Evolutionary conservation across 2,329 filamentous ascomycete genomes (phyloP), one percentile per base, ranked within the genome.

Genomic region (Rutstroemia sp.): DNA sequence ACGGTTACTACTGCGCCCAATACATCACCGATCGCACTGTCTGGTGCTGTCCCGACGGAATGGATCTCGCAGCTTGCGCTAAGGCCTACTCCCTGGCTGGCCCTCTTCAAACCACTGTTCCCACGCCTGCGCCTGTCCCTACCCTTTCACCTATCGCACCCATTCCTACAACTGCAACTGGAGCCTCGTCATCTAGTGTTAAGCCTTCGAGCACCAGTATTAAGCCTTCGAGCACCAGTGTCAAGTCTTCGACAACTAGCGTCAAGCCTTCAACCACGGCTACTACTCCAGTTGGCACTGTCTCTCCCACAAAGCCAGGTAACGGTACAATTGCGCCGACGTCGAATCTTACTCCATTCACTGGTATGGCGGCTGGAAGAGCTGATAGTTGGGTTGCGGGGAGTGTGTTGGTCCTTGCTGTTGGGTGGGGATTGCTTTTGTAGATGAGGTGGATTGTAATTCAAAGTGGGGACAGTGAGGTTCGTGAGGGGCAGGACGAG

Each of bases 1-100:
- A 57, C 27, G 54, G 42, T 16, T 86, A 79, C 73, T 86, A 80
- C 74, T 86, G 83, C 73, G 76, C 80, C n/a, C 73, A 77, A 62
- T 19, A 19, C 19, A 77, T 83, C 66, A 68, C 70, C 52, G 64
- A 69, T 46, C 69, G 71, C 54, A 71, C 75, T 56, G 84, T 82
- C 36, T 78, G 78, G 73, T 86, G 83, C 74, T 86, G 83, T 70
- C 80, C 81, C 39, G 23, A 63, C 57, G 62, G 72, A 59, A 73
- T 79, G 74, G 73, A 76, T 59, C 73, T 83, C 49, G 70, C 69
- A 25, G 70, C 77, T 47, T 86, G 83, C 70, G 82, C 82, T 56
- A 70, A 72, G 52, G 73, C 71, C 30, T 78, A 77, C 63, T 70
- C 68, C 46, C 70, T 79, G 54, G 71, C 75, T 34, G 80, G 78